Conservation (phyloP, 2,329 filamentous ascomycete species). For the Ilyonectria robusta region DNA sequence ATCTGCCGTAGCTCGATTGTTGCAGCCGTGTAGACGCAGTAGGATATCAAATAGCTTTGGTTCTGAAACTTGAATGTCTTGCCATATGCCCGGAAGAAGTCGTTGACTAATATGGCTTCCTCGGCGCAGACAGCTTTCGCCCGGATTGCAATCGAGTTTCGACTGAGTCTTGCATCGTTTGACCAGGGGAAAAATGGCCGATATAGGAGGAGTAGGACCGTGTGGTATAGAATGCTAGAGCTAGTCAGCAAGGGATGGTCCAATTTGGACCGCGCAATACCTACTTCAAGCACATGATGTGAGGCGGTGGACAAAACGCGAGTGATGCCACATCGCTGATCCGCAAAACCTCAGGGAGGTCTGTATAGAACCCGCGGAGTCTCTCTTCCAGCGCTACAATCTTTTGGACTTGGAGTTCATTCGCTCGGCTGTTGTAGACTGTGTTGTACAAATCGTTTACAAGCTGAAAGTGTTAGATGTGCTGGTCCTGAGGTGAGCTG, state of each 20-base stretch:
- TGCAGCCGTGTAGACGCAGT: not conserved
- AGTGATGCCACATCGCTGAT: not conserved
- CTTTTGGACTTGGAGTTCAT: not conserved
- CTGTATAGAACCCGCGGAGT: not conserved
- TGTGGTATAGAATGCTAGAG: not conserved
- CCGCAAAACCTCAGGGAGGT: not conserved
- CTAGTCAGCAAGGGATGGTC: not conserved
- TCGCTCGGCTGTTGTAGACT: not conserved
- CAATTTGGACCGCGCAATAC: not conserved
- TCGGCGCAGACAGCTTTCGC: not conserved
- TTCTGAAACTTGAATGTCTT: conserved; percentile 5
- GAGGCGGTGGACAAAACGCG: not conserved
- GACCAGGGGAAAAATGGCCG: not conserved
- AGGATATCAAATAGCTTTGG: not conserved
- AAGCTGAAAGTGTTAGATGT: not conserved
- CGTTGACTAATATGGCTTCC: not conserved
- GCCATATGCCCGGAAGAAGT: conserved; percentile 1
- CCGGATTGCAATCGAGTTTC: not conserved
- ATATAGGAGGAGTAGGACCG: not conserved
- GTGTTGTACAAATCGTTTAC: not conserved
- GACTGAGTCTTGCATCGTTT: not conserved
- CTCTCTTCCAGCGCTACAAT: not conserved
- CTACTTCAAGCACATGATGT: not conserved
- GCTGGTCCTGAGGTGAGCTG: not conserved
- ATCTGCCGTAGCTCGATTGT: not conserved